phyloP scores from a whole-genome alignment of 2,329 filamentous ascomycete genomes.

The Colletotrichum simmondsii region DNA sequence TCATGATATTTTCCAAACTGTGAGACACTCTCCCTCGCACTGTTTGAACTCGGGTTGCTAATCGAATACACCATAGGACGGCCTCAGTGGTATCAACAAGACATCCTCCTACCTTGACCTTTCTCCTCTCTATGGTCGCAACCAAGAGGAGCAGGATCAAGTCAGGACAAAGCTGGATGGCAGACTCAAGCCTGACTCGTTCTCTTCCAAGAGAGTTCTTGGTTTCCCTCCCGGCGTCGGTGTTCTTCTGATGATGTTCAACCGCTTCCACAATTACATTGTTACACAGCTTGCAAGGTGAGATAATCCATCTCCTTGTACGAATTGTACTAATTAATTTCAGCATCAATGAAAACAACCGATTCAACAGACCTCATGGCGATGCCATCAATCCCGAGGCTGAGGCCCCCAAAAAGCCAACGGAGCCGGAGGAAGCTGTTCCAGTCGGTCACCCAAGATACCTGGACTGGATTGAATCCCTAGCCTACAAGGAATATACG shows the following conservation, averaged over 20 bases:
- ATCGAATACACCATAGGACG: constrained; percentile 41
- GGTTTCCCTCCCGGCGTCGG: constrained; percentile 65
- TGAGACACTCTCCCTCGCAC: constrained; percentile 27
- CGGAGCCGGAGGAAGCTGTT: constrained; percentile 33
- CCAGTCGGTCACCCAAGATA: no score
- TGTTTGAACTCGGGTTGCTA: background rate
- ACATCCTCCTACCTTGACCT: constrained; percentile 60
- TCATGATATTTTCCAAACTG: constrained; percentile 58
- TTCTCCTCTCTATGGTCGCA: constrained; percentile 63
- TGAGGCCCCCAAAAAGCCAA: constrained; percentile 34
- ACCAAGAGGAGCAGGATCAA: constrained; percentile 57
- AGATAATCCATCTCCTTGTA: background rate
- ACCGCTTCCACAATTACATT: constrained; percentile 44
- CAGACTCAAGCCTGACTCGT: constrained; percentile 64
- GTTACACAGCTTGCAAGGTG: constrained; percentile 36
- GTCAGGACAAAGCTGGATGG: constrained; percentile 61
- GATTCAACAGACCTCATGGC: constrained; percentile 42
- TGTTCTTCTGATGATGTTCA: constrained; percentile 64
- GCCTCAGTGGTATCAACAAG: constrained; percentile 43
- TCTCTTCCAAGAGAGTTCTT: constrained; percentile 61
- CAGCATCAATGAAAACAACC: constrained; percentile 54
- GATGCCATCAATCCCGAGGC: background rate
- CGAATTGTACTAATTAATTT: constrained; percentile 36
- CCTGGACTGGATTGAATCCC: background rate
- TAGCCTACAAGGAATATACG: background rate